phyloP scores from a whole-genome alignment of 2,329 filamentous ascomycete genomes.

The Atkinsonella texensis region DNA sequence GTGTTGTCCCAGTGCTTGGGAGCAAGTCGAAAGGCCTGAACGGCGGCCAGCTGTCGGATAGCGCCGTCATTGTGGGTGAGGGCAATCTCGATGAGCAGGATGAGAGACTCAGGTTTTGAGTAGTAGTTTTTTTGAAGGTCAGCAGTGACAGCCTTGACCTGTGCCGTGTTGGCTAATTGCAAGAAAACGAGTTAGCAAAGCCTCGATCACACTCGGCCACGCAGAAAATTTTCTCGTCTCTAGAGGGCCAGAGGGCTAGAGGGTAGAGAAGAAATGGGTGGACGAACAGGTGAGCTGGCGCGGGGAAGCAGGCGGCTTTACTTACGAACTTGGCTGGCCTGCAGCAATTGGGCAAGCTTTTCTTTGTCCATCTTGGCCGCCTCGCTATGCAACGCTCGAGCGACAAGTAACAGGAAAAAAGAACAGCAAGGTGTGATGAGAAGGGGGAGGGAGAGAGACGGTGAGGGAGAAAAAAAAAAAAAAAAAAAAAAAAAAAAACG shows the following conservation, averaged over 20 bases:
- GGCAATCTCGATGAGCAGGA: constrained; percentile 78
- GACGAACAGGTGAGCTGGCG: neutral
- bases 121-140: constrained; percentile 92
- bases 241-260: neutral
- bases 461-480: constrained; percentile 8
- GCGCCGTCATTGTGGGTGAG: constrained; percentile 62
- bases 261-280: neutral
- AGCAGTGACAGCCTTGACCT: constrained; percentile 80
- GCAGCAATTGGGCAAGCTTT: constrained; percentile 74
- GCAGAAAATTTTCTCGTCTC: neutral
- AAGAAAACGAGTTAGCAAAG: constrained; percentile 21
- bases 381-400: constrained; percentile 6
- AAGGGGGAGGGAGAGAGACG: constrained; percentile 1
- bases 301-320: constrained; percentile 14
- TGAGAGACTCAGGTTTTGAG: constrained; percentile 68
- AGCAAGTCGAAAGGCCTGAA: constrained; percentile 76
- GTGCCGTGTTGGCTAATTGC: constrained; percentile 66
- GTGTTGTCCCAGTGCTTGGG: constrained; percentile 76
- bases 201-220: too few relatives aligned
- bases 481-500: constrained; percentile 8
- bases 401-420: constrained; percentile 7
- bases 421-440: constrained; percentile 1
- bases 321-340: constrained; percentile 79
- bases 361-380: constrained; percentile 36
- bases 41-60: constrained; percentile 79